These are phyloP conservation scores for Stygiomarasmius scandens DNA, from an alignment of 1,284 basidiomycete genomes.

Conservation along the genomic window DNA sequence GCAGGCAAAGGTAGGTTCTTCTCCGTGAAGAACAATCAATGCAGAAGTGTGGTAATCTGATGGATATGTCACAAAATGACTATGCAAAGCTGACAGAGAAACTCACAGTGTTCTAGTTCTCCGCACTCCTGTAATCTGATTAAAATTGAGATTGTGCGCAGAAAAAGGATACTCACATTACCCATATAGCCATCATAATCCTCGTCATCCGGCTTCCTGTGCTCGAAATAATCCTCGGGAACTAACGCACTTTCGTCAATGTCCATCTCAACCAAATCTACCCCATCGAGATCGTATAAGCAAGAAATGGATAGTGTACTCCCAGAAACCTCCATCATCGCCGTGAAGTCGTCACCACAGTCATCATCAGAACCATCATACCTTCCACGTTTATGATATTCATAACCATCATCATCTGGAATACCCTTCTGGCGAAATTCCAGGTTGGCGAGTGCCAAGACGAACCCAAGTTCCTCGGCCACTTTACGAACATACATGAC, in stretches of 20 bases:
- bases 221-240: slow-evolving; percentile 36
- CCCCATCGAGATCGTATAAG: slow-evolving; percentile 37
- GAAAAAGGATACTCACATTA: slow-evolving; percentile 37
- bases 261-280: slow-evolving; percentile 27
- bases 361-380: slow-evolving; percentile 22
- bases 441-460: slow-evolving; percentile 39
- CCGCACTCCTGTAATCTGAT: not conserved
- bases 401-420: slow-evolving; percentile 26
- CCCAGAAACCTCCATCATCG: slow-evolving; percentile 35
- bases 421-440: slow-evolving; percentile 29
- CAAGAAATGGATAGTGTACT: slow-evolving; percentile 27
- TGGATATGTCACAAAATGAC: not conserved
- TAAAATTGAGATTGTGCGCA: not conserved
- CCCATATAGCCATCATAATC: slow-evolving; percentile 46
- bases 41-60: slow-evolving; percentile 41
- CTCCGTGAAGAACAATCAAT: slow-evolving; percentile 28
- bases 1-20: slow-evolving; percentile 20
- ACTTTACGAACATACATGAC: slow-evolving; percentile 25
- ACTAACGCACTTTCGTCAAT: slow-evolving; percentile 35
- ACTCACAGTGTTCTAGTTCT: not conserved
- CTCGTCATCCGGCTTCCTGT: slow-evolving; percentile 36
- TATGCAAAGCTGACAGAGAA: not conserved
- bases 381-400: slow-evolving; percentile 6
- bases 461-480: slow-evolving; percentile 30
- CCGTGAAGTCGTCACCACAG: no score